phyloP scores from a whole-genome alignment of 106 monocot species.

The Amphibolis antarctica region DNA sequence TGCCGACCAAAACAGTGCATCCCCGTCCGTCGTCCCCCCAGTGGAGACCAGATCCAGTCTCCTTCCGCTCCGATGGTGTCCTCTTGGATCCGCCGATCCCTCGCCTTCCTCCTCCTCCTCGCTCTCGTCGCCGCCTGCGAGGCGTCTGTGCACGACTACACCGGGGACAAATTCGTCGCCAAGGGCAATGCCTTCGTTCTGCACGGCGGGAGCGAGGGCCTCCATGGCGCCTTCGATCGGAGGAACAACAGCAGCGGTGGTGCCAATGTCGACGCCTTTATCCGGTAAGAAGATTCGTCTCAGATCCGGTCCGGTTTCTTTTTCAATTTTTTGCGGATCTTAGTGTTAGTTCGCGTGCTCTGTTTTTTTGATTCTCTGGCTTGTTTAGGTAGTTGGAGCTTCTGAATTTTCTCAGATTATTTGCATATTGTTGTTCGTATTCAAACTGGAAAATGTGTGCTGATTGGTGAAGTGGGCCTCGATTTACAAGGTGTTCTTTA shows the following conservation, averaged over 20 bases:
- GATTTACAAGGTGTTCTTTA: too few species aligned
- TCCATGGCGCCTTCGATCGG: conserved; percentile 39
- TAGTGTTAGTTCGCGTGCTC: too few species aligned
- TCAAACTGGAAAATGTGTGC: too few species aligned
- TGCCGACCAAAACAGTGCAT: background rate
- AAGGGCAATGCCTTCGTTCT: conserved; percentile 82
- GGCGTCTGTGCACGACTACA: conserved; percentile 84
- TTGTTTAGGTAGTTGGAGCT: too few species aligned
- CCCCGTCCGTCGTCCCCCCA: background rate
- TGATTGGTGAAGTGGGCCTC: too few species aligned
- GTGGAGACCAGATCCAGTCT: conserved; percentile 1
- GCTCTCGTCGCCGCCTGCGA: conserved; percentile 16
- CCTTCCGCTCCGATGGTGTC: conserved; percentile 15
- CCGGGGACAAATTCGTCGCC: conserved; percentile 28
- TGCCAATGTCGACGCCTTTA: conserved; percentile 45
- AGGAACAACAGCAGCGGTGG: conserved; percentile 6
- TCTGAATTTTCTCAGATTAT: too few species aligned
- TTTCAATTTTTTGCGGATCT: too few species aligned
- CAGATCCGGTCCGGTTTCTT: background rate
- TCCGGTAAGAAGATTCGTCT: conserved; percentile 42
- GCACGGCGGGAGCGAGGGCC: conserved; percentile 91
- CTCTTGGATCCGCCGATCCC: conserved; percentile 2
- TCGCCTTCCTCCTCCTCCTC: conserved; percentile 1
- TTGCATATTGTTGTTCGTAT: too few species aligned
- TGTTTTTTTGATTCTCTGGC: too few species aligned